A percentile compares a stretch with the other conserved stretches of the same genome.
Conservation (phyloP, 306 rosid genomes). For the Sindora glabra region DNA sequence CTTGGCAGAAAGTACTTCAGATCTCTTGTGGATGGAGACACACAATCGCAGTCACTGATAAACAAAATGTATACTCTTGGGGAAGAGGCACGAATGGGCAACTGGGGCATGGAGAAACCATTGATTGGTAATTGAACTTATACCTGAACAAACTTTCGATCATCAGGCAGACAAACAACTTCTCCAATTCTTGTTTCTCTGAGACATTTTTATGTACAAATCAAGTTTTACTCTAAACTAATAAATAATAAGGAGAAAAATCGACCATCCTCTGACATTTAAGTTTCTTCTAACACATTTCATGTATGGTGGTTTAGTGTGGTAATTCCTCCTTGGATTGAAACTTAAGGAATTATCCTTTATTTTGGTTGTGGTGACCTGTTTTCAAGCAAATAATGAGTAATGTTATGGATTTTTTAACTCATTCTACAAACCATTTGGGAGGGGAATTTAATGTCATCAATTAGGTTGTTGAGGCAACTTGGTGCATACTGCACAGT, state of each 20-base stretch:
- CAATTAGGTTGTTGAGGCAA: not conserved
- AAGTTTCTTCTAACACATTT: too few species aligned
- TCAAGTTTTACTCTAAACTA: too few species aligned
- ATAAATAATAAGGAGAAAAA: too few species aligned
- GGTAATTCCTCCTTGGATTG: too few species aligned
- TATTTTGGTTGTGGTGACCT: not conserved
- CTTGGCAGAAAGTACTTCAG: constrained; percentile 61
- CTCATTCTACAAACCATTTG: not conserved
- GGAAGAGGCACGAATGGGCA: constrained; percentile 99
- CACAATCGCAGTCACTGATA: constrained; percentile 79
- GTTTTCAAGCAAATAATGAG: not conserved
- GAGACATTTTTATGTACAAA: too few species aligned
- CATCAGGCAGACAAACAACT: not conserved
- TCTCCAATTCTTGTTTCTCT: too few species aligned
- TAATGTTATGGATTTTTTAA: not conserved
- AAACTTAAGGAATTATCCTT: not conserved
- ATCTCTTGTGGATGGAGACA: constrained; percentile 97
- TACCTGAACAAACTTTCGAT: constrained; percentile 6
- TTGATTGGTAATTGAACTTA: constrained; percentile 55
- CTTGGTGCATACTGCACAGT: not conserved
- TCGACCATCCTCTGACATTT: too few species aligned
- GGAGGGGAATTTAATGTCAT: not conserved
- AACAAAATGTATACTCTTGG: constrained; percentile 82
- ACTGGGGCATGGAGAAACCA: constrained; percentile 79
- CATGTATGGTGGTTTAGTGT: too few species aligned